Base-by-base conservation (phyloP, 257 asterid genomes). In the Solanum stenotomum region DNA sequence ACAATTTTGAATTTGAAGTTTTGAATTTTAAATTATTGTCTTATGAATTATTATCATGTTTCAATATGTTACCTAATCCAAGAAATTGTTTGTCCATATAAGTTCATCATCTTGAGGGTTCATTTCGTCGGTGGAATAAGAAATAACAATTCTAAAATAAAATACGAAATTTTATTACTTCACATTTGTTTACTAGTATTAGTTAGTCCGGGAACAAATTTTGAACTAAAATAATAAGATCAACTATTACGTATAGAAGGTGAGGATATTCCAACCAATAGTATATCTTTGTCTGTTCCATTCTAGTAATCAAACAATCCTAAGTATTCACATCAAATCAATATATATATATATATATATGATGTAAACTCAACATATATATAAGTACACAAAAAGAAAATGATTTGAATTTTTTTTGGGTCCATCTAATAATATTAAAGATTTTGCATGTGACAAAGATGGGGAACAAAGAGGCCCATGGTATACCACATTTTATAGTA, bases 21-120 rank as follows among this genome's bases (percentile, higher is more conserved):
- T 77, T 77, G 63, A 78, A 42, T 42, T 81, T 81, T 65, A 81
- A 81, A 81, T 46, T 81, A 81, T 81, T 46, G 29, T 5, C 67
- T 79, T 1, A 5, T 79, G 40, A 27, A 79, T 25, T 42, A 29
- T 27, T 44, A 79, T 14, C 22, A 20, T 76, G 59, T 75, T 75
- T 75, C 52, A 22, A 35, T 11, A n/a, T 76, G 34, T 37, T 1
- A 76, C 56, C 83, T 38, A 76, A 23, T 38, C 34, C 11, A 76
- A 37, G 3, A 76, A 75, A 38, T 63, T 63, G 27, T 3, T 76
- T 76, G 59, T 37, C 22, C 33, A 37, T 74, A 75, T 37, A 75
- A 31, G 40, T 9, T 34, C 46, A 74, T 18, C 35, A 29, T n/a
- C 71, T 63, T 63, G 31, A 27, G 20, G 33, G 4, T 10, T 65